Evolutionary conservation across 2,329 filamentous ascomycete species (phyloP), one percentile per base, ranked within the genome.

Genomic region (Fusarium hostae): DNA sequence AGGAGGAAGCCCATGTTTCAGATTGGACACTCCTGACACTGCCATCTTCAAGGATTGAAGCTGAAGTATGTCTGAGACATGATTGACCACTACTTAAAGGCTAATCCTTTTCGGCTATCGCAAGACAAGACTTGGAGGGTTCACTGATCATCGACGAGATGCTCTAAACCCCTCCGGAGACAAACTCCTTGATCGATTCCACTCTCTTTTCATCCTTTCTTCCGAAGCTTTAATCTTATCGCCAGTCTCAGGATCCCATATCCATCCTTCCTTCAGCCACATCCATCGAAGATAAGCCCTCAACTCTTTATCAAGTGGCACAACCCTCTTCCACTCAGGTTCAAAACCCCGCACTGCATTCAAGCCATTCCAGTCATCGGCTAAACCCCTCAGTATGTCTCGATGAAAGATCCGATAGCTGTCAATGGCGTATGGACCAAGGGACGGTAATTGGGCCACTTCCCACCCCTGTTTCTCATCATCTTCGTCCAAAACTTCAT

Each of bases 401-500:
- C 70, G 41, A 6, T 73, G 58, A 18, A 73, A 72, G 13, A 72
- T 72, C 2, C 70, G 62, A 22, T 59, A 73, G n/a, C 70, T 72
- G 3, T 72, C 70, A 2, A 72, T 59, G 0, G 70, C 70, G 11
- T 72, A 72, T 1, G 70, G 70, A 0, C 70, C 70, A 5, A 72
- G 58, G 5, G 70, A 67, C 4, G 70, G 70, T 3, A 72, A 11
- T 6, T 73, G 66, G 0, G 70, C 70, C 6, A 71, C 70, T 4
- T 72, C 70, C 70, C 70, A 72, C 1, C 62, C 66, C 11, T 61
- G 18, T 26, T 70, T 72, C n/a, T 32, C n/a, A 18, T 72, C 70
- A 1, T 56, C 15, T 15, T 59, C 44, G 8, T 15, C 35, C 13
- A 72, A 35, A 3, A 68, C 66, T 4, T 72, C 70, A 13, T 40